Evolutionary conservation across 495 filamentous ascomycete species (phyloP).

Genomic region (Terfezia boudieri): DNA sequence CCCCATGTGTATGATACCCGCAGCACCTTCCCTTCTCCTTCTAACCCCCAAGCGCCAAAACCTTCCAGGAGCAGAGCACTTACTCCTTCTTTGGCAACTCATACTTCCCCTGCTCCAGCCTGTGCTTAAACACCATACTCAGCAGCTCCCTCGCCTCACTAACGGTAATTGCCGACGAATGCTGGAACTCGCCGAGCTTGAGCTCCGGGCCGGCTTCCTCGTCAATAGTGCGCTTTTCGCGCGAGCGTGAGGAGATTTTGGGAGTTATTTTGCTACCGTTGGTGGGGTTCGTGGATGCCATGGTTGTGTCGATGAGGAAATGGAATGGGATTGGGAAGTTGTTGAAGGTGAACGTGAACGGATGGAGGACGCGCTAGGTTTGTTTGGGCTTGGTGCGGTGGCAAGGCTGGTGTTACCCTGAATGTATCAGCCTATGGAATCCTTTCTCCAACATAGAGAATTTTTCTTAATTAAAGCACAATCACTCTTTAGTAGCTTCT

Average conservation of each 20-base stretch:
- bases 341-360: background rate
- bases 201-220: slow-evolving; percentile 69
- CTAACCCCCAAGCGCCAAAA: background rate
- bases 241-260: slow-evolving; percentile 36
- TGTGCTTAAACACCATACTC: slow-evolving; percentile 58
- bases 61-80: slow-evolving; percentile 2
- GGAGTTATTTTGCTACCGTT: background rate
- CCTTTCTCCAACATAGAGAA: no score
- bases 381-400: no score
- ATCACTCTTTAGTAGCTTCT: no score
- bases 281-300: background rate
- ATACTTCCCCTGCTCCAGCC: slow-evolving; percentile 35
- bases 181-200: slow-evolving; percentile 74
- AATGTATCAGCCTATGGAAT: no score
- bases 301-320: background rate
- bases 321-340: background rate
- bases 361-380: no score
- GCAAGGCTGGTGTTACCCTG: no score
- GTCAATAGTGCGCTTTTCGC: slow-evolving; percentile 50
- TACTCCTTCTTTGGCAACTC: slow-evolving; percentile 46
- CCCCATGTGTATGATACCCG: no score
- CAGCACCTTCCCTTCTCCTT: no score
- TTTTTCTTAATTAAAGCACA: no score
- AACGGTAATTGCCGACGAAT: slow-evolving; percentile 67
- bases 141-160: slow-evolving; percentile 83